phyloP scores from a whole-genome alignment of 441 rosid genomes.

The Geranium incanum region DNA sequence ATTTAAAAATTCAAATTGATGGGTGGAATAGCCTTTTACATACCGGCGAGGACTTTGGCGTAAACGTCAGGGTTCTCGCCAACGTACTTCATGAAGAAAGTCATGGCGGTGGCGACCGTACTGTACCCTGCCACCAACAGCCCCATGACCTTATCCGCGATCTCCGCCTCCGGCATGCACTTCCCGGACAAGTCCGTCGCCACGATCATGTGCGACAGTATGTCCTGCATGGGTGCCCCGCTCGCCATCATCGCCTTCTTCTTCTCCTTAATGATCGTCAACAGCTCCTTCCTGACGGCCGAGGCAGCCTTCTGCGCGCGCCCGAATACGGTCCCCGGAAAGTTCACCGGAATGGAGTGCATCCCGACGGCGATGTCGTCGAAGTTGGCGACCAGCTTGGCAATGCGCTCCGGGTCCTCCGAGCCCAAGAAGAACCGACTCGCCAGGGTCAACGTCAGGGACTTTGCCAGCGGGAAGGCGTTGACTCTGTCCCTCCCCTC shows the following conservation, averaged over 20 bases:
- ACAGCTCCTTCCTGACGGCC: conserved; percentile 23
- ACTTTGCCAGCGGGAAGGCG: conserved; percentile 18
- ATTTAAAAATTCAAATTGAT: too few relatives aligned
- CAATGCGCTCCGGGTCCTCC: conserved; percentile 23
- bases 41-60: neutral
- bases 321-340: conserved; percentile 23
- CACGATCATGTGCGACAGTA: neutral
- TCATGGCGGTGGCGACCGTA: conserved; percentile 27
- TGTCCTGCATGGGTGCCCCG: conserved; percentile 14
- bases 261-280: conserved; percentile 20
- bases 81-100: conserved; percentile 25
- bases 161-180: conserved; percentile 13
- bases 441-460: conserved; percentile 21
- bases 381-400: conserved; percentile 20
- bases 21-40: too few relatives aligned
- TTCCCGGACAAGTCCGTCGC: neutral
- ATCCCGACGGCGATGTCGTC: conserved; percentile 24
- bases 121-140: conserved; percentile 25
- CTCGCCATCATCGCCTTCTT: conserved; percentile 18
- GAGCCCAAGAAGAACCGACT: conserved; percentile 23
- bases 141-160: conserved; percentile 27
- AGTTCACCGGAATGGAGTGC: conserved; percentile 22
- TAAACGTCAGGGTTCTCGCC: neutral
- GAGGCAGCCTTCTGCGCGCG: conserved; percentile 20
- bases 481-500: conserved; percentile 17